Base-by-base conservation (phyloP, 108 stramenopile species). In the Nitzschia sp. region DNA sequence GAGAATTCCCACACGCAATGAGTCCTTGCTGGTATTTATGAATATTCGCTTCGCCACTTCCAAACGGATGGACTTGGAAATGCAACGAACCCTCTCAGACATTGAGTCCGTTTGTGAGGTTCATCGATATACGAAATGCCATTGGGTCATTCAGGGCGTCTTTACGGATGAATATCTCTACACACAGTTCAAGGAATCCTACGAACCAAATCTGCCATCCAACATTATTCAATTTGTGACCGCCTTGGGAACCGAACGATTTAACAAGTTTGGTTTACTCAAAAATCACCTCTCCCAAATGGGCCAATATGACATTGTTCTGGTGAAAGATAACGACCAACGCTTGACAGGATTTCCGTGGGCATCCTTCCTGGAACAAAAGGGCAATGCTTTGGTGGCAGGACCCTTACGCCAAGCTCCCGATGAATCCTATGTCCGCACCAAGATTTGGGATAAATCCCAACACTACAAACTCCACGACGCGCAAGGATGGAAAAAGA, bases 381-480 rank as follows among this genome's bases (percentile, higher is more conserved):
- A 61, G 38, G 60, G 60, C 0, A 23, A 61, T 41, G 36, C 60
- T 16, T 41, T 61, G 41, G 38, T 61, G 17, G 60, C 60, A 8
- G 38, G 60, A 19, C 60, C 60, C n/a, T 41, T 61, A 13, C 60
- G 60, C 0, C 60, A 61, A 45, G 33, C 60, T 8, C 60, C 41
- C 1, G 35, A 44, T 41, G 60, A 61, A 61, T 61, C 60, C 1
- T 61, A 26, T 41, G 60, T 31, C 2, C 32, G 31, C 19, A 41
- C 35, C n/a, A 50, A 50, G 48, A 50, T 50, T 50, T 50, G 48
- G 48, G 60, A 61, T 23, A 61, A 44, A 5, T 34, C 32, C 2
- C 60, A 61, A 44, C 38, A 61, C 26, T 61, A 61, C 21, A 61
- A 61, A 61, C 32, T 61, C 23, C 60, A 61, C 22, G 60, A 61